Conservation (phyloP, 2,329 filamentous ascomycete genomes). For the Fusarium falciforme region DNA sequence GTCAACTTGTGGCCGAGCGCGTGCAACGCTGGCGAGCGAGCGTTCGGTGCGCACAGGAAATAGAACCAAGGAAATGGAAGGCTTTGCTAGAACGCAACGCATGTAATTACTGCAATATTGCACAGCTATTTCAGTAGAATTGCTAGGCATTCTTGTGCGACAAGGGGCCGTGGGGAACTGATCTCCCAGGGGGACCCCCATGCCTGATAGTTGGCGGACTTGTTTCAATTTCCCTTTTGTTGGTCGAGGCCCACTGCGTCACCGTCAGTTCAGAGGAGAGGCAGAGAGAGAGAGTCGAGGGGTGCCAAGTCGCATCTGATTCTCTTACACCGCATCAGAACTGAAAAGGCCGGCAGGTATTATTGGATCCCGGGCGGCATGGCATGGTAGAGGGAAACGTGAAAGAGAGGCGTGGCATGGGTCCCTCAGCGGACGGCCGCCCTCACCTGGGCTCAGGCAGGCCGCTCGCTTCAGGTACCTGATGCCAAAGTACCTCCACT, state of each 20-base stretch:
- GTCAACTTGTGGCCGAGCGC: slow-evolving; percentile 27
- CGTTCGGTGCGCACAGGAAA: slow-evolving; percentile 27
- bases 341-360: slow-evolving; percentile 11
- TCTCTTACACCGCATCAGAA: slow-evolving; percentile 36
- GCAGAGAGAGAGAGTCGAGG: background rate
- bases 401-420: background rate
- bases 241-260: slow-evolving; percentile 36
- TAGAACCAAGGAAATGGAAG: background rate
- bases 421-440: background rate
- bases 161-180: slow-evolving; percentile 25
- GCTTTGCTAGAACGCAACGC: background rate
- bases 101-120: slow-evolving; percentile 34
- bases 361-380: slow-evolving; percentile 3
- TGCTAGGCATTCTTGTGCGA: slow-evolving; percentile 31
- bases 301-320: slow-evolving; percentile 10
- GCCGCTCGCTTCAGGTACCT: slow-evolving; percentile 41
- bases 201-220: slow-evolving; percentile 8
- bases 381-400: background rate
- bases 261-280: slow-evolving; percentile 16
- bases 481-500: slow-evolving; percentile 39
- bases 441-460: slow-evolving; percentile 1
- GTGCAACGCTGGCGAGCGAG: slow-evolving; percentile 18
- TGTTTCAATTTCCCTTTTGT: slow-evolving; percentile 44
- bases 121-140: slow-evolving; percentile 31
- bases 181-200: slow-evolving; percentile 26